Evolutionary conservation across 2,329 filamentous ascomycete genomes (phyloP).

Genomic region (Grosmannia serpens): DNA sequence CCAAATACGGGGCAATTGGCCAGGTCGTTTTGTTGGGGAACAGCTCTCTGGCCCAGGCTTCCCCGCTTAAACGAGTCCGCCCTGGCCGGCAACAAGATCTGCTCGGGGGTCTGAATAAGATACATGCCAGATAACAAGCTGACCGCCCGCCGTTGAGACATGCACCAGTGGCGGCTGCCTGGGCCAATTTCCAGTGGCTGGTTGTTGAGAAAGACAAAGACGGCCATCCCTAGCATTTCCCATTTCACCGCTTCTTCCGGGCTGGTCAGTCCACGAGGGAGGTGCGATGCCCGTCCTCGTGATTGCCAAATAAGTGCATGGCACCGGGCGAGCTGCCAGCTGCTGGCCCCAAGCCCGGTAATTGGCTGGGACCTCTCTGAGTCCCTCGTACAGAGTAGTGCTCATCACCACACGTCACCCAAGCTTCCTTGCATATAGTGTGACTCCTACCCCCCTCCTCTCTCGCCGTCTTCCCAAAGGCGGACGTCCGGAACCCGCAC

Average conservation of each 20-base stretch:
- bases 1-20: neutral
- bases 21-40: neutral
- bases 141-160: neutral
- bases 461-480: neutral
- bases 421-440: slow-evolving; percentile 3
- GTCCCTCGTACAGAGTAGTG: no score
- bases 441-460: neutral
- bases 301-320: neutral
- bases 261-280: neutral
- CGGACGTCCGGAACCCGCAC: neutral
- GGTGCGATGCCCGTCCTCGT: no score
- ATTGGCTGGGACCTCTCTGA: neutral
- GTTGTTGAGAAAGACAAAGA: neutral
- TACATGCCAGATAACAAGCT: neutral
- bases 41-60: neutral
- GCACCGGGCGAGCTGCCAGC: neutral
- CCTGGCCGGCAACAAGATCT: neutral
- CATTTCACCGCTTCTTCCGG: neutral
- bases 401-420: neutral
- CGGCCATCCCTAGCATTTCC: neutral
- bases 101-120: neutral
- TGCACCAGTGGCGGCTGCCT: neutral
- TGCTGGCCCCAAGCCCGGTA: neutral
- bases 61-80: neutral
- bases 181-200: neutral